Evolutionary conservation across 179 eudicot genomes (phyloP).

Genomic region (Silene vulgaris): DNA sequence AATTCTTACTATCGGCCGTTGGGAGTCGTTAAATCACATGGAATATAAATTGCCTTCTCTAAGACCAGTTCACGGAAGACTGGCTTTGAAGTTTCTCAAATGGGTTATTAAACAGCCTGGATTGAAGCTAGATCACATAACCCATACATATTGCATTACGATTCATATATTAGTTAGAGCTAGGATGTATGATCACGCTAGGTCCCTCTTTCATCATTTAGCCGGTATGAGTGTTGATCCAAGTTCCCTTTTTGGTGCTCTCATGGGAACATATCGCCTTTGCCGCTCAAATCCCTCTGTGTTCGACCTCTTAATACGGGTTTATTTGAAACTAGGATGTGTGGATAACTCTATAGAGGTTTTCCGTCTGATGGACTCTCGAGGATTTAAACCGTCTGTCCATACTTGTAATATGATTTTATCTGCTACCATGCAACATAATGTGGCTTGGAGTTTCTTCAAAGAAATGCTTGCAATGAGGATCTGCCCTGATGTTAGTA

Average conservation of each 20-base stretch:
- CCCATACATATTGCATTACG: constrained; percentile 60
- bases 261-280: constrained; percentile 69
- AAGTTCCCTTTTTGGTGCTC: constrained; percentile 46
- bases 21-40: constrained; percentile 86
- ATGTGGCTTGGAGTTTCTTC: constrained; percentile 53
- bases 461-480: constrained; percentile 54
- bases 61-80: constrained; percentile 73
- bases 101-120: constrained; percentile 71
- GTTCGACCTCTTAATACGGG: constrained; percentile 67
- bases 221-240: constrained; percentile 36
- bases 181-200: constrained; percentile 65
- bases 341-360: constrained; percentile 49
- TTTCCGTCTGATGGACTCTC: constrained; percentile 50
- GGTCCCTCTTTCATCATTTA: constrained; percentile 44
- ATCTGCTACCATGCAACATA: constrained; percentile 36
- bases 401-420: constrained; percentile 68
- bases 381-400: constrained; percentile 68
- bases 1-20: constrained; percentile 65
- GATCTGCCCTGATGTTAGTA: constrained; percentile 61
- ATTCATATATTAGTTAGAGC: constrained; percentile 65
- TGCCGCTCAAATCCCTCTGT: constrained; percentile 80
- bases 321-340: constrained; percentile 42
- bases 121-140: constrained; percentile 48
- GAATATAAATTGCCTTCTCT: constrained; percentile 57
- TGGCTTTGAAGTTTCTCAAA: constrained; percentile 67